Base-by-base conservation (phyloP, 768 basidiomycete species). In the Trametes cinnabarina region DNA sequence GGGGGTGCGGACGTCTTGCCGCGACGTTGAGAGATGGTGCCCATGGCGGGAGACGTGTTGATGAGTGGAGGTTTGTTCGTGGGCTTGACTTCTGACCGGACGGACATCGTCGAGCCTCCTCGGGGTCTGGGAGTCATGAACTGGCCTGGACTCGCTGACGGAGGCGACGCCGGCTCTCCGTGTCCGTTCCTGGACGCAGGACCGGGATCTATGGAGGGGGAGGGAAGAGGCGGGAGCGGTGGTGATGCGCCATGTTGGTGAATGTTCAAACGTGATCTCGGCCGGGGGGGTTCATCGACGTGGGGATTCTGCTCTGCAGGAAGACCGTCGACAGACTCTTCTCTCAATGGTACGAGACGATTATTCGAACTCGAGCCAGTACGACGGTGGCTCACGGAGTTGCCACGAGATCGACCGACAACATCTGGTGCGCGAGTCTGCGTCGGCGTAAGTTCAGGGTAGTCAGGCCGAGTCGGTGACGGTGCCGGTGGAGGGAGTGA, bases 11-110 rank as follows among this genome's bases (percentile, higher is more conserved):
- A 87, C 22, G 79, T 72, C 69, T 89, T 90, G 42, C 72, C 77
- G 55, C 89, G 77, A 57, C 90, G 82, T 67, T 86, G 85, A 51
- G 76, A 81, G 62, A 92, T 87, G 20, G 86, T 84, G 39, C 90
- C 83, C 70, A 83, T 79, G 23, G 68, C 74, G 12, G 84, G 81
- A 1, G 85, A 80, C 3, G 81, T 66, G 64, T 84, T 88, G 64
- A 89, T 85, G 55, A 86, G 68, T 25, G 64, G 51, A 32, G 55
- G 46, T 49, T 51, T 40, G 44, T 30, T 23, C 71, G 70, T 71
- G 9, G 66, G 58, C 0, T 55, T 39, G 66, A 65, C 42, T 72
- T 79, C 72, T 15, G 72, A 69, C 20, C 68, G 67, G 15, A 59
- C 60, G 2, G 72, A 71, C 43, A 68, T 25, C 6, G 78, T 79